Conservation (phyloP, 108 stramenopile genomes). For the Fistulifera solaris region DNA sequence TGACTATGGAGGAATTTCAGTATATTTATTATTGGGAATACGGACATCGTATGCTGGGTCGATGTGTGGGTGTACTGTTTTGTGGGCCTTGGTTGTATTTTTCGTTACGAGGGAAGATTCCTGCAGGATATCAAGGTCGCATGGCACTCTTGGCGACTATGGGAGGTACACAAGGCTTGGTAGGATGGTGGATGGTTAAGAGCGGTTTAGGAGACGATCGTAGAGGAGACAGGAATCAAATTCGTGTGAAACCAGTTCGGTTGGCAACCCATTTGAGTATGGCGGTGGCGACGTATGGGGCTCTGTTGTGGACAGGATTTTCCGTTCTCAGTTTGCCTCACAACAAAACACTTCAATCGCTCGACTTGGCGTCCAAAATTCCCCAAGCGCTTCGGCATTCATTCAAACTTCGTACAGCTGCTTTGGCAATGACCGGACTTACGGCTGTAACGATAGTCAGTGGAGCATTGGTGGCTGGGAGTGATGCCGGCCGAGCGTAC, state of each 20-base stretch:
- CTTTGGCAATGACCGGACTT: conserved; percentile 46
- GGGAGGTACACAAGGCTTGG: conserved; percentile 96
- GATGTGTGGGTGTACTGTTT: conserved; percentile 86
- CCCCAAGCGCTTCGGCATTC: conserved; percentile 42
- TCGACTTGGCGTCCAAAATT: conserved; percentile 22
- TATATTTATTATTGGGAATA: conserved; percentile 98
- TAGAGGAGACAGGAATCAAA: conserved; percentile 71
- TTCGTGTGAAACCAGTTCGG: conserved; percentile 93
- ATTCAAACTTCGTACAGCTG: conserved; percentile 37
- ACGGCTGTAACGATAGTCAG: conserved; percentile 78
- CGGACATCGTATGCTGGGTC: conserved; percentile 97
- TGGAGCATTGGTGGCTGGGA: conserved; percentile 97
- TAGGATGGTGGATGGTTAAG: conserved; percentile 99
- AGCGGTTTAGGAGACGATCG: conserved; percentile 92
- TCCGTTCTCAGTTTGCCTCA: conserved; percentile 63
- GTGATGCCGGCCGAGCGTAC: conserved; percentile 93
- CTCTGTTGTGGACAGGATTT: conserved; percentile 91
- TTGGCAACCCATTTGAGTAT: conserved; percentile 93
- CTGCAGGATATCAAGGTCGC: conserved; percentile 68
- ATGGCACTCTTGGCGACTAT: conserved; percentile 83
- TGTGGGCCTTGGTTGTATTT: conserved; percentile 85
- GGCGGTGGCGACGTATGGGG: conserved; percentile 90
- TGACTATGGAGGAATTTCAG: conserved; percentile 98
- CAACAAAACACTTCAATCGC: conserved; percentile 23
- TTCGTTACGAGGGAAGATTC: conserved; percentile 60